Evolutionary conservation across 148 eudicot genomes (phyloP), one percentile per base, ranked within the genome.

Genomic region (Gaultheria prostrata): DNA sequence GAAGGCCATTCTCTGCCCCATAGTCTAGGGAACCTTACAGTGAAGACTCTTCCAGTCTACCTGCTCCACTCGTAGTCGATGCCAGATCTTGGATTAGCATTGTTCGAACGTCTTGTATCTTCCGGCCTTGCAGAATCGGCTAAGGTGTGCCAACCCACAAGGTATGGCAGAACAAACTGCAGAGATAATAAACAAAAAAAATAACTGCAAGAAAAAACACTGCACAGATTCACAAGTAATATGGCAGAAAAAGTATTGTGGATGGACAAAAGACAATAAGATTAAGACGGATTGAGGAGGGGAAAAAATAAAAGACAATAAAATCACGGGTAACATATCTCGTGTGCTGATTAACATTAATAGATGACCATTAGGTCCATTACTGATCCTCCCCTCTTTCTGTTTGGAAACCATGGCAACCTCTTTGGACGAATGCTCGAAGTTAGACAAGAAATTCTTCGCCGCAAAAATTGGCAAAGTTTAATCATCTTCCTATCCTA

Each of bases 81-180:
- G 2, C 91, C 89, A 81, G 88, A 83, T 80, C 93, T 89, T 45
- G 93, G 72, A 87, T 85, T 93, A 51, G 89, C 79, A 51, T 83
- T 90, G 90, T 91, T 94, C 3, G 49, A 57, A 53, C 87, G 90
- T 59, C 76, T 86, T 65, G 83, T 67, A 61, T 91, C 92, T 77
- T 91, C 94, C 9, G 98, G 93, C 72, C 78, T 90, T 67, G 91
- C 85, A 61, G 95, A 87, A 83, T 89, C 84, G 13, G 89, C 97
- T 87, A 90, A 94, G 83, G 90, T 85, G 77, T 94, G 86, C 99
- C 99, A 97, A 6, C 99, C 99, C 71, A 97, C 50, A 20, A 97
- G 92, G 88, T 94, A 92, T 46, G 99, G 99, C 87, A 97, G 73
- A 61, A 92, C 81, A 79, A 88, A 97, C 99, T 97, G 98, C 90